A percentile compares a stretch with the other conserved stretches of the same genome.
These are phyloP conservation scores for Paecilomyces variotii DNA, from an alignment of 2,329 filamentous ascomycete genomes.

Conservation along the genomic window DNA sequence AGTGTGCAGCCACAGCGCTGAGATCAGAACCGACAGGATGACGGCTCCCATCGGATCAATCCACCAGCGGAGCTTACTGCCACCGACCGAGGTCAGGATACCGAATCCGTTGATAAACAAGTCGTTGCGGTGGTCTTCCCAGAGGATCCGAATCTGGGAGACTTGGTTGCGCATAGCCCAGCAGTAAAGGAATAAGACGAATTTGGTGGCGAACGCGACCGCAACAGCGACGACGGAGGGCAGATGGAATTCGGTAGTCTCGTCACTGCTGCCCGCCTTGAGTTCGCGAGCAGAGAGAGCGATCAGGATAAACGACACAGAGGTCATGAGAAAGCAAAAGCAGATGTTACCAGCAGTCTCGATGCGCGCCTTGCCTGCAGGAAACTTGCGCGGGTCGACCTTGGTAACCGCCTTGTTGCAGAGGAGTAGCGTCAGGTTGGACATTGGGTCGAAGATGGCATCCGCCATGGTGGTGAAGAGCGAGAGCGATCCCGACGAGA, in stretches of 20 bases:
- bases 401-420: conserved; percentile 80
- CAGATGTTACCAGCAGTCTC: conserved; percentile 94
- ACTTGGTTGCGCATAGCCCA: conserved; percentile 86
- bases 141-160: conserved; percentile 82
- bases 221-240: conserved; percentile 78
- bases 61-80: conserved; percentile 85
- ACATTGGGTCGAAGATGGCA: conserved; percentile 84
- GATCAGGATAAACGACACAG: conserved; percentile 86
- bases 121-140: conserved; percentile 96
- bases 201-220: conserved; percentile 77
- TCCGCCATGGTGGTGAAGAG: conserved; percentile 98
- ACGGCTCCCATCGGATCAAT: conserved; percentile 90
- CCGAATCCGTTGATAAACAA: conserved; percentile 93
- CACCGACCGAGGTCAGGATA: conserved; percentile 84
- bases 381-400: conserved; percentile 80
- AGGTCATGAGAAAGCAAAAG: conserved; percentile 93
- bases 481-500: conserved; percentile 80
- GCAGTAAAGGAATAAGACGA: conserved; percentile 81
- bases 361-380: conserved; percentile 84
- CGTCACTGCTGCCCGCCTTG: conserved; percentile 36
- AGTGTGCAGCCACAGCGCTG: conserved; percentile 72
- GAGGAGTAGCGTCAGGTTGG: conserved; percentile 78
- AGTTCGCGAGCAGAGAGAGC: conserved; percentile 75
- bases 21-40: conserved; percentile 69
- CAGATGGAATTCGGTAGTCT: conserved; percentile 62